Conservation (phyloP, 129 eudicot species). For the Pittosporum tobira region DNA sequence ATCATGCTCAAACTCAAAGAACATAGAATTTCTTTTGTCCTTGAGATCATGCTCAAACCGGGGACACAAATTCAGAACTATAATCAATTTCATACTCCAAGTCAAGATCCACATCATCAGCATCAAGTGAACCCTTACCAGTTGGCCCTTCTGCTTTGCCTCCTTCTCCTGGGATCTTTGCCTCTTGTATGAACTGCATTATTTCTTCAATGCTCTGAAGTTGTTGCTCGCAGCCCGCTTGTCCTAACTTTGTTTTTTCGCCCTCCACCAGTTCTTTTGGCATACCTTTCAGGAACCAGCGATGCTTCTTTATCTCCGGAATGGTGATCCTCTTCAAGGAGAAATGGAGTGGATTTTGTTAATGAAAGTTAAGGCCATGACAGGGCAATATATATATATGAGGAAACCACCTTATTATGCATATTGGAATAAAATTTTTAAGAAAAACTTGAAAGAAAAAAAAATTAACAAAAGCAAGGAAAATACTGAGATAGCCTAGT, state of each 20-base stretch:
- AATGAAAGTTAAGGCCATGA: not conserved
- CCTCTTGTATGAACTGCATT: conserved; percentile 59
- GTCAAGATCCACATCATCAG: conserved; percentile 44
- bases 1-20: conserved; percentile 24
- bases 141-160: conserved; percentile 13
- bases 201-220: conserved; percentile 62
- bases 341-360: conserved; percentile 9
- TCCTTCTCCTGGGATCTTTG: conserved; percentile 49
- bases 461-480: no score
- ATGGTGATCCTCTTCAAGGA: conserved; percentile 51
- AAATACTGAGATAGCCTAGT: not conserved
- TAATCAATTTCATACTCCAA: conserved; percentile 47
- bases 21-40: not conserved
- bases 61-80: conserved; percentile 37
- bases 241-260: conserved; percentile 37
- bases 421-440: no score
- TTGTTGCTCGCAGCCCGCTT: conserved; percentile 16
- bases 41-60: conserved; percentile 18
- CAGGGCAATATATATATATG: not conserved
- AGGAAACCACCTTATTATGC: no score
- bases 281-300: conserved; percentile 55
- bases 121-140: conserved; percentile 37
- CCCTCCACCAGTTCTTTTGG: conserved; percentile 55
- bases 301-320: conserved; percentile 60
- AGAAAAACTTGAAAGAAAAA: no score